Conservation (phyloP, 148 eudicot species). For the Pharnaceum exiguum region DNA sequence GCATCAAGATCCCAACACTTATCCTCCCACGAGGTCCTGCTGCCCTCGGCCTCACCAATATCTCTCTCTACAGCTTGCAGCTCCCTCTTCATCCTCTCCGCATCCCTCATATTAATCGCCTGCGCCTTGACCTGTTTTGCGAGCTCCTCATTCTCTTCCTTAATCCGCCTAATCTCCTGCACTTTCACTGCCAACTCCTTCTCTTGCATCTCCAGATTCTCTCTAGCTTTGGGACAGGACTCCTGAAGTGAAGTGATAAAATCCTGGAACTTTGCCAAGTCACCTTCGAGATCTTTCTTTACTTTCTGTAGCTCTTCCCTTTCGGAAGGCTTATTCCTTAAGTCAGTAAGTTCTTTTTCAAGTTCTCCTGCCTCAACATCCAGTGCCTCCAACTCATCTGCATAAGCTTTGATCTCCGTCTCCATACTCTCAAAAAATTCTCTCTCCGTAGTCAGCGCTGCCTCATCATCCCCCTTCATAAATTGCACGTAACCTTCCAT, state of each 20-base stretch:
- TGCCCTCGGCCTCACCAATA: conserved; percentile 63
- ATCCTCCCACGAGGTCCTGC: conserved; percentile 77
- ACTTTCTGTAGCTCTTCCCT: conserved; percentile 52
- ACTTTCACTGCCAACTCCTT: conserved; percentile 54
- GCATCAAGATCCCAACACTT: conserved; percentile 76
- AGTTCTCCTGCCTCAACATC: conserved; percentile 34
- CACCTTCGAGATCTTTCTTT: conserved; percentile 49
- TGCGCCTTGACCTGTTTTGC: conserved; percentile 69
- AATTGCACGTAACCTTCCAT: conserved; percentile 49
- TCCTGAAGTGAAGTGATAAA: conserved; percentile 39
- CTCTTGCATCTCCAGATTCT: conserved; percentile 67
- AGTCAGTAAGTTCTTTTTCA: conserved; percentile 42
- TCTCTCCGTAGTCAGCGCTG: conserved; percentile 42
- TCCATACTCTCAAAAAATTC: conserved; percentile 41
- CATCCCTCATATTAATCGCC: conserved; percentile 76
- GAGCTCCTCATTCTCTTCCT: conserved; percentile 79
- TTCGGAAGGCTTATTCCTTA: conserved; percentile 53
- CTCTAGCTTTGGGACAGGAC: conserved; percentile 36
- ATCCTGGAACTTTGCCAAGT: conserved; percentile 52
- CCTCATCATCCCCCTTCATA: conserved; percentile 70
- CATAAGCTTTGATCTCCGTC: conserved; percentile 32
- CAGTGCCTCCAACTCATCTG: conserved; percentile 25
- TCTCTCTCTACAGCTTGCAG: conserved; percentile 75
- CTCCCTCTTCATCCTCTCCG: conserved; percentile 95
- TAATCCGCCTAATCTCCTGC: conserved; percentile 43